Evolutionary conservation across 2,329 filamentous ascomycete genomes (phyloP).

Genomic region (Aspergillus puulaauensis): DNA sequence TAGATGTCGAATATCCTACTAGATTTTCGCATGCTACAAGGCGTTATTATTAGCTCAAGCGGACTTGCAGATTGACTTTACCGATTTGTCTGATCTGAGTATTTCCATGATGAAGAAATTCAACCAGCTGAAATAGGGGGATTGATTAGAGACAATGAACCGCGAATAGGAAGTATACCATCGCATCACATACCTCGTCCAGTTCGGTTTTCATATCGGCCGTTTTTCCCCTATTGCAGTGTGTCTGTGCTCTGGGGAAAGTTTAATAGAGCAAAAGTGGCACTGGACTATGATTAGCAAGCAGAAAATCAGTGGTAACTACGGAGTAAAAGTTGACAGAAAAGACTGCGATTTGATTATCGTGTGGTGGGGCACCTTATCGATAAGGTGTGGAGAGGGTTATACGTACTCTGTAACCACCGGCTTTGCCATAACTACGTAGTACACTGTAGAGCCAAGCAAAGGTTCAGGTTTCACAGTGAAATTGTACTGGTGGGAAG

Average conservation of each 20-base stretch:
- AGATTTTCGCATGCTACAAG: slow-evolving; percentile 74
- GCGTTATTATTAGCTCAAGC: background rate
- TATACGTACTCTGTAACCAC: no score
- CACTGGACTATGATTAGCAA: no score
- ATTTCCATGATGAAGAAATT: slow-evolving; percentile 89
- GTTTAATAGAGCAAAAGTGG: no score
- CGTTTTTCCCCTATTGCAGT: background rate
- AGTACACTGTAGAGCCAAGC: no score
- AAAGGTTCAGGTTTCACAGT: no score
- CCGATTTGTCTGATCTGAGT: slow-evolving; percentile 83
- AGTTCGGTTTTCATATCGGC: slow-evolving; percentile 69
- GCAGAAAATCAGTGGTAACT: no score
- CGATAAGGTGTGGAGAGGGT: no score
- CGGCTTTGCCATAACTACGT: no score
- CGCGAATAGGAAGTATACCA: background rate
- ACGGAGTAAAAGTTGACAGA: no score
- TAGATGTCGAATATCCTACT: slow-evolving; percentile 74
- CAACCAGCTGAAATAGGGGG: slow-evolving; percentile 52
- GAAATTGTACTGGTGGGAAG: no score
- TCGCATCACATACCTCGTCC: slow-evolving; percentile 60
- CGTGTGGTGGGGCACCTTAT: no score
- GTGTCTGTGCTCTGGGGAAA: background rate
- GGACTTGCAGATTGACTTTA: slow-evolving; percentile 32
- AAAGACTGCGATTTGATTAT: no score
- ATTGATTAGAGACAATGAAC: background rate